phyloP scores from a whole-genome alignment of 2,329 filamentous ascomycete genomes.

The Phaeosphaeriaceae sp. region DNA sequence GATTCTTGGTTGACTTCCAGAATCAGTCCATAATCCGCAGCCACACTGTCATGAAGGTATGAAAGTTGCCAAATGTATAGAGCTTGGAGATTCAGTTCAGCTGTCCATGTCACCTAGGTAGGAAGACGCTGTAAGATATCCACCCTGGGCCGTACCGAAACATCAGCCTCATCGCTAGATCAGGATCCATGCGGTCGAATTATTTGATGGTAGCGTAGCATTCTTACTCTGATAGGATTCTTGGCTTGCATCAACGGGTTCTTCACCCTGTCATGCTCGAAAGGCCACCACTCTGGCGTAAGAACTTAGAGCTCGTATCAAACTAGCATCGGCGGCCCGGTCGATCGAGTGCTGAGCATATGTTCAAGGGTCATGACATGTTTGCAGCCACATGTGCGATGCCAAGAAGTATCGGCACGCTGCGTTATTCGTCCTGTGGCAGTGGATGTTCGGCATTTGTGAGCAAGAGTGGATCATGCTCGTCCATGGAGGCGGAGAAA shows the following conservation, averaged over 20 bases:
- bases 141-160: slow-evolving; percentile 2
- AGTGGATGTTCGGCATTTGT: slow-evolving; percentile 1
- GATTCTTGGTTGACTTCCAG: background rate
- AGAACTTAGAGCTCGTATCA: slow-evolving; percentile 13
- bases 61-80: slow-evolving; percentile 5
- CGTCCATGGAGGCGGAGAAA: background rate
- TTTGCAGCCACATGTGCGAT: slow-evolving; percentile 15
- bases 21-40: slow-evolving; percentile 22
- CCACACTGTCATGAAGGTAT: slow-evolving; percentile 22
- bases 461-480: slow-evolving; percentile 12
- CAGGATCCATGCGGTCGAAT: background rate
- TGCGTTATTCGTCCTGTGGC: slow-evolving; percentile 17
- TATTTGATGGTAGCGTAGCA: background rate
- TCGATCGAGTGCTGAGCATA: slow-evolving; percentile 20
- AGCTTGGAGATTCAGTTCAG: slow-evolving; percentile 1
- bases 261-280: slow-evolving; percentile 15
- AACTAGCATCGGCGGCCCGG: slow-evolving; percentile 22
- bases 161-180: slow-evolving; percentile 15
- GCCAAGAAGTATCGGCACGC: slow-evolving; percentile 7
- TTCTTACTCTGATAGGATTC: slow-evolving; percentile 9
- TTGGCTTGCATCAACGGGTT: slow-evolving; percentile 12
- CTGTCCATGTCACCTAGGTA: background rate
- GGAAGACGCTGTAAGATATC: slow-evolving; percentile 4
- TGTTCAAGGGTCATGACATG: slow-evolving; percentile 6
- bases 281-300: slow-evolving; percentile 7